Conservation (phyloP, 2,329 filamentous ascomycete species). For the Beauveria australis region DNA sequence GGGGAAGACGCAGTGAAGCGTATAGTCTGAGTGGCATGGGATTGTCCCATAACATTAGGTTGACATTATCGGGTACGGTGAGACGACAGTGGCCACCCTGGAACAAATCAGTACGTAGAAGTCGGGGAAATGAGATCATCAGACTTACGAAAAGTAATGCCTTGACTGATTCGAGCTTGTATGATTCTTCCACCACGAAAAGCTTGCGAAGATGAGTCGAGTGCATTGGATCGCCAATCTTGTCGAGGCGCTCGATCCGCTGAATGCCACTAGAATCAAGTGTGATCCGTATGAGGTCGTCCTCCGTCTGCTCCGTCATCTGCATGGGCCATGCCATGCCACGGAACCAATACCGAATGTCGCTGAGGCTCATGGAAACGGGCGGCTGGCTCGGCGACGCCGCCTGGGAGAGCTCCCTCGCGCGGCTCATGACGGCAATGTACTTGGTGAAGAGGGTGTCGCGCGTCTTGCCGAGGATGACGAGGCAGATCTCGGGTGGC, state of each 20-base stretch:
- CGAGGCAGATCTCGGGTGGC: not conserved
- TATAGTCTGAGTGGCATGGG: not conserved
- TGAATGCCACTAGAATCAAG: slow-evolving; percentile 5
- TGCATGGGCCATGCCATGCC: slow-evolving; percentile 5
- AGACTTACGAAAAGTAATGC: not conserved
- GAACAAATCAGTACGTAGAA: not conserved
- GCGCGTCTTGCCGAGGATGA: not conserved
- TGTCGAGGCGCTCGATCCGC: not conserved
- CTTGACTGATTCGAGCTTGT: not conserved
- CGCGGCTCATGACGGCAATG: slow-evolving; percentile 7
- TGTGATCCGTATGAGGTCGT: not conserved
- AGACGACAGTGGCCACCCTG: slow-evolving; percentile 3
- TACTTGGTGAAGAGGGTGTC: not conserved
- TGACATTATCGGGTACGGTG: not conserved
- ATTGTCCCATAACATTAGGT: not conserved
- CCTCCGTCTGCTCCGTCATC: not conserved
- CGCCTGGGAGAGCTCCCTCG: not conserved
- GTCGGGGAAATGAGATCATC: not conserved
- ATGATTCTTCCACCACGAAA: not conserved
- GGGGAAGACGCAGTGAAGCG: not conserved
- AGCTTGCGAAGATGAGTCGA: not conserved
- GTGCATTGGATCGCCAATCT: not conserved
- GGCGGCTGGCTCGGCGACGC: not conserved
- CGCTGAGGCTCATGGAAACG: not conserved
- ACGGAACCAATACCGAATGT: not conserved